Evolutionary conservation across 2,329 filamentous ascomycete species (phyloP).

Genomic region (Exophiala mesophila): DNA sequence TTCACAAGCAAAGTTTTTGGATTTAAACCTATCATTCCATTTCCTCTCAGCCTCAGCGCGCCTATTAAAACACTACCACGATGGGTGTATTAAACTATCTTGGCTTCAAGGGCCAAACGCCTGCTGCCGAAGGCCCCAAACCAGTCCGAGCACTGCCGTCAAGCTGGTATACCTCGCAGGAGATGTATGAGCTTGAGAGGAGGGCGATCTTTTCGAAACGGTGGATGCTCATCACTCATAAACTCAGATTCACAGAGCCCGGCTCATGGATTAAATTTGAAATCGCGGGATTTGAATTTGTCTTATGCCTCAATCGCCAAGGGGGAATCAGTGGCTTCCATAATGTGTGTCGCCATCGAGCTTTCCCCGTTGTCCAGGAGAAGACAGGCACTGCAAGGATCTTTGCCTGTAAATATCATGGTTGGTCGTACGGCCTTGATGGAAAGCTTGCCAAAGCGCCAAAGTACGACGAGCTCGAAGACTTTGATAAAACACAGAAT

Average conservation of each 20-base stretch:
- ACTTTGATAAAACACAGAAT: constrained; percentile 55
- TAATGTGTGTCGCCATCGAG: constrained; percentile 59
- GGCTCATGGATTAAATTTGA: constrained; percentile 36
- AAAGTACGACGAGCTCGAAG: constrained; percentile 51
- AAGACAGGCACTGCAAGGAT: constrained; percentile 33
- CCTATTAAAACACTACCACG: too few species aligned
- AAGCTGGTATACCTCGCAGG: constrained; percentile 47
- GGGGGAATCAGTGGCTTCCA: constrained; percentile 56
- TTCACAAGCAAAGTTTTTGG: too few species aligned
- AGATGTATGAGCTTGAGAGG: constrained; percentile 49
- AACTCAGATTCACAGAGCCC: constrained; percentile 44
- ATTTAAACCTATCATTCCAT: too few species aligned
- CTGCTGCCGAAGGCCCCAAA: background rate
- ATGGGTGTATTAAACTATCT: constrained; percentile 2
- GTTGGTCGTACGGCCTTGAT: constrained; percentile 57
- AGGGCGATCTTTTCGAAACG: constrained; percentile 48
- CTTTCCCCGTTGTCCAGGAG: constrained; percentile 48
- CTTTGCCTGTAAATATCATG: constrained; percentile 58
- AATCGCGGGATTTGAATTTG: constrained; percentile 49
- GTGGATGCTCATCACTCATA: constrained; percentile 39
- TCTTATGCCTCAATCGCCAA: constrained; percentile 48
- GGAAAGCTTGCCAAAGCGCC: constrained; percentile 59
- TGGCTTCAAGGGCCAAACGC: background rate
- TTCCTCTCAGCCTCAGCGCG: too few species aligned
- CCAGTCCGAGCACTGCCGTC: constrained; percentile 40